These are phyloP conservation scores for Spiromastix sp. DNA, from an alignment of 2,329 filamentous ascomycete species.

Conservation along the genomic window DNA sequence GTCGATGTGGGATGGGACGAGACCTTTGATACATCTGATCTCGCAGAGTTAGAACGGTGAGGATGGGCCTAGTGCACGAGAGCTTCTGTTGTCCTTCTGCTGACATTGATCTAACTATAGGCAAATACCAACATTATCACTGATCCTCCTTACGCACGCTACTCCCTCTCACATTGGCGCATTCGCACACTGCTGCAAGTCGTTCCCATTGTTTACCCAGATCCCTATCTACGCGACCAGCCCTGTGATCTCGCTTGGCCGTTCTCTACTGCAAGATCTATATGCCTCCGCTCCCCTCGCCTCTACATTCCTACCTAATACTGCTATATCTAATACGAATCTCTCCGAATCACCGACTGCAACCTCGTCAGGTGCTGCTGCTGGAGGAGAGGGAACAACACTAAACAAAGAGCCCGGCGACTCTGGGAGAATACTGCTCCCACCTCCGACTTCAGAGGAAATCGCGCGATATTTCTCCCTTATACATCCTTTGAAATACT, in stretches of 20 bases:
- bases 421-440: constrained; percentile 42
- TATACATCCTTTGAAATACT: constrained; percentile 91
- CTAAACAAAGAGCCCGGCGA: constrained; percentile 25
- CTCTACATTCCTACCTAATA: constrained; percentile 66
- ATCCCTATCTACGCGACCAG: constrained; percentile 92
- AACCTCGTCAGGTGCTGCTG: constrained; percentile 19
- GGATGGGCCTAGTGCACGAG: background rate
- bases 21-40: constrained; percentile 68
- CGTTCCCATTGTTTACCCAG: constrained; percentile 81
- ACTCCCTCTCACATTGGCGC: constrained; percentile 86
- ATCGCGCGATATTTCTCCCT: constrained; percentile 86
- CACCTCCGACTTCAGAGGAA: constrained; percentile 72
- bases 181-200: constrained; percentile 93
- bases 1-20: constrained; percentile 96
- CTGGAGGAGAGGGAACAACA: constrained; percentile 17
- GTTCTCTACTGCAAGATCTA: constrained; percentile 81
- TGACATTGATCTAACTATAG: constrained; percentile 34
- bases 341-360: constrained; percentile 28
- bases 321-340: constrained; percentile 48
- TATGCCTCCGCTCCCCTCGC: constrained; percentile 86
- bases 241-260: constrained; percentile 85
- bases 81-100: constrained; percentile 9
- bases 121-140: constrained; percentile 80
- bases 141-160: constrained; percentile 90
- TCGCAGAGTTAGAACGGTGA: constrained; percentile 84